Percentiles rank a stretch among this genome's conserved stretches.
These are phyloP conservation scores for Phialophora expanda DNA, from an alignment of 2,329 filamentous ascomycete species.

Conservation along the genomic window DNA sequence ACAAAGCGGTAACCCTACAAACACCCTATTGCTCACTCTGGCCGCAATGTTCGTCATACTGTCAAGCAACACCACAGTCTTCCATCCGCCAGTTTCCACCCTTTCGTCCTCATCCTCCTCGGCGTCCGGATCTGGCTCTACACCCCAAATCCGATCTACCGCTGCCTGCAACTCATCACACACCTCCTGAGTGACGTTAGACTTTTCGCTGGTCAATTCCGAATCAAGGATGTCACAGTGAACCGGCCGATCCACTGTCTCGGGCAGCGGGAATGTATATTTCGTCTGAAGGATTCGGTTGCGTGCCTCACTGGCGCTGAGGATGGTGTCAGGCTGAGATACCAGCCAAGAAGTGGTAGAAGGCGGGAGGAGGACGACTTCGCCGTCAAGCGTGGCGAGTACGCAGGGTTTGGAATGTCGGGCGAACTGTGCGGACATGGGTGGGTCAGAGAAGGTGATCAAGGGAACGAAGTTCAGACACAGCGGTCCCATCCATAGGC, in stretches of 20 bases:
- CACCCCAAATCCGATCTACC: constrained; percentile 47
- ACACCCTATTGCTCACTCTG: constrained; percentile 50
- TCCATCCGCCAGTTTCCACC: constrained; percentile 46
- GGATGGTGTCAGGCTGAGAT: constrained; percentile 50
- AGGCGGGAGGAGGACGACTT: constrained; percentile 44
- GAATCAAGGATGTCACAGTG: constrained; percentile 27
- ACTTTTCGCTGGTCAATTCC: constrained; percentile 46
- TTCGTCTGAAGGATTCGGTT: constrained; percentile 47
- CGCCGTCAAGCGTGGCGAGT: constrained; percentile 22
- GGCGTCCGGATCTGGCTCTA: constrained; percentile 1
- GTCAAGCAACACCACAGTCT: constrained; percentile 45
- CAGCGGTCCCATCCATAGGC: no score
- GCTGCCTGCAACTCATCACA: constrained; percentile 46
- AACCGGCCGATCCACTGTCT: constrained; percentile 41
- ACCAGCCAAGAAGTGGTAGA: constrained; percentile 49
- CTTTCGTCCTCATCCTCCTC: background rate
- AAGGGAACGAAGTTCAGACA: no score
- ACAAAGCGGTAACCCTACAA: constrained; percentile 53
- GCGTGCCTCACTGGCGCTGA: constrained; percentile 46
- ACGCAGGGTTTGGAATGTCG: constrained; percentile 18
- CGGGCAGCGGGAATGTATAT: constrained; percentile 47
- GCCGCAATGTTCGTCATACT: constrained; percentile 49
- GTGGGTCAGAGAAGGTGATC: background rate
- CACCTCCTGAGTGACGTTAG: constrained; percentile 48
- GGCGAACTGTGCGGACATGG: constrained; percentile 16